A percentile compares a stretch with the other conserved stretches of the same genome.
Evolutionary conservation across 1,139 yeast genomes (phyloP).

Genomic region (Geotrichum reessii): DNA sequence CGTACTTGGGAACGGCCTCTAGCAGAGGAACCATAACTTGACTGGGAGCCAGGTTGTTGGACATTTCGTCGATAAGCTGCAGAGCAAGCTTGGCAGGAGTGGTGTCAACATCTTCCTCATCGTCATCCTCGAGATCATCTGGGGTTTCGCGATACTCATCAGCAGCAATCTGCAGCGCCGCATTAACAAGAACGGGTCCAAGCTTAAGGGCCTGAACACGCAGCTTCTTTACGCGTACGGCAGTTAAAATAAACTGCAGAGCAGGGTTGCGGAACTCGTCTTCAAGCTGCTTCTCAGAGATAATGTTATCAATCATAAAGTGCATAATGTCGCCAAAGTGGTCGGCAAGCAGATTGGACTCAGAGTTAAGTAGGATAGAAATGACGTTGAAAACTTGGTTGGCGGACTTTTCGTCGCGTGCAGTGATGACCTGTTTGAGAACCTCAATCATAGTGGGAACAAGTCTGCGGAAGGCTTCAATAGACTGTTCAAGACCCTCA

Average conservation of each 20-base stretch:
- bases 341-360: slow-evolving; percentile 73
- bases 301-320: slow-evolving; percentile 64
- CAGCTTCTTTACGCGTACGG: slow-evolving; percentile 56
- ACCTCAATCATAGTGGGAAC: slow-evolving; percentile 81
- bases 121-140: slow-evolving; percentile 69
- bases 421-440: slow-evolving; percentile 64
- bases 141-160: slow-evolving; percentile 64
- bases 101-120: slow-evolving; percentile 87
- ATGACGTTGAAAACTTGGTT: slow-evolving; percentile 78
- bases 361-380: slow-evolving; percentile 71
- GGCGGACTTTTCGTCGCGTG: slow-evolving; percentile 67
- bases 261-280: slow-evolving; percentile 82
- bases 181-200: slow-evolving; percentile 72
- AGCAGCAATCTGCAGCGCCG: slow-evolving; percentile 72
- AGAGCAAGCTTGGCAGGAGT: slow-evolving; percentile 74
- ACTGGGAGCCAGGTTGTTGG: slow-evolving; percentile 83
- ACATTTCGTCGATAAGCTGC: slow-evolving; percentile 70
- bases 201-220: slow-evolving; percentile 60
- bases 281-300: slow-evolving; percentile 60
- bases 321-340: slow-evolving; percentile 62
- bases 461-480: slow-evolving; percentile 56
- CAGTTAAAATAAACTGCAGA: slow-evolving; percentile 75
- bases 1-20: slow-evolving; percentile 58
- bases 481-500: slow-evolving; percentile 38
- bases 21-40: slow-evolving; percentile 82